Conservation (phyloP, 2,329 filamentous ascomycete species). For the Nothophaeocryptopus gaeumannii region DNA sequence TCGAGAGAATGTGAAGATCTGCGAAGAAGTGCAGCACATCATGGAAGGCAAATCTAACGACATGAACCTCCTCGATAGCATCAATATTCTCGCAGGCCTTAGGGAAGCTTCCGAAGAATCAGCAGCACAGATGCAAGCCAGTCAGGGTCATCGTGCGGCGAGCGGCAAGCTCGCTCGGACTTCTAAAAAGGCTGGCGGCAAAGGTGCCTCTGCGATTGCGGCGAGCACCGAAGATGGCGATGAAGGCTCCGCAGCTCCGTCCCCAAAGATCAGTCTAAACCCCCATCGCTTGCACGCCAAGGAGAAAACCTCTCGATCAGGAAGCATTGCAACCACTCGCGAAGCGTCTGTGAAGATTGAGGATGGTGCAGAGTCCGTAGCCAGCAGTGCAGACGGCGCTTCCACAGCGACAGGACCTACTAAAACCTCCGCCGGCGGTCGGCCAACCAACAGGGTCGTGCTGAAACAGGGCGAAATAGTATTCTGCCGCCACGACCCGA, state of each 20-base stretch:
- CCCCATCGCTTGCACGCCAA: slow-evolving; percentile 33
- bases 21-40: slow-evolving; percentile 45
- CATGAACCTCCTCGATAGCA: slow-evolving; percentile 42
- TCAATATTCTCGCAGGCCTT: slow-evolving; percentile 48
- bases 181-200: slow-evolving; percentile 26
- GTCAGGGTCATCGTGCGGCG: slow-evolving; percentile 23
- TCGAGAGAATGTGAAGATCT: slow-evolving; percentile 49
- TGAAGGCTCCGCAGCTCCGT: slow-evolving; percentile 32
- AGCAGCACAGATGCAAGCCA: slow-evolving; percentile 36
- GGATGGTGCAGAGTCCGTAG: slow-evolving; percentile 45
- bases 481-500: slow-evolving; percentile 47
- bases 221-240: slow-evolving; percentile 31
- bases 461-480: slow-evolving; percentile 47
- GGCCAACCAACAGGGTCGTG: slow-evolving; percentile 31
- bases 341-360: slow-evolving; percentile 53
- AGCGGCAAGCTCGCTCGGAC: slow-evolving; percentile 29
- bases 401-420: slow-evolving; percentile 22
- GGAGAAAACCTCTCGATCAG: slow-evolving; percentile 38
- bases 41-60: slow-evolving; percentile 43
- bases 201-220: slow-evolving; percentile 22
- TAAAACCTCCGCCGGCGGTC: slow-evolving; percentile 31
- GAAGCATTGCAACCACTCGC: slow-evolving; percentile 45
- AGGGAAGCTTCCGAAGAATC: slow-evolving; percentile 46
- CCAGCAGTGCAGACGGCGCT: slow-evolving; percentile 43
- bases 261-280: slow-evolving; percentile 31